Evolutionary conservation across 2,329 filamentous ascomycete species (phyloP), one percentile per base, ranked within the genome.

Genomic region (Ceratocystiopsis minuta): DNA sequence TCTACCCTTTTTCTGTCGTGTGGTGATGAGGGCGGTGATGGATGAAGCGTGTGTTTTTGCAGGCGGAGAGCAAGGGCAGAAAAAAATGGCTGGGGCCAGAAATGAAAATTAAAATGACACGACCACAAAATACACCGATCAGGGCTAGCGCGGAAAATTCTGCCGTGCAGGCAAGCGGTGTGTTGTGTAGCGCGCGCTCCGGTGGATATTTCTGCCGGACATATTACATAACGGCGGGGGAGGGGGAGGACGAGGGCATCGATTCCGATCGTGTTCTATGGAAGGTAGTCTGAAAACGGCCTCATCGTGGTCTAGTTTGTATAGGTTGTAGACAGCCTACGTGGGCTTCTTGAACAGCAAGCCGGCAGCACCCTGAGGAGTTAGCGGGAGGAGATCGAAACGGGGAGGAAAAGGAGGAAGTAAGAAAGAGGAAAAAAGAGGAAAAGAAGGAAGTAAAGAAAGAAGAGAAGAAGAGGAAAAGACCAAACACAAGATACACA

Each of bases 1-100:
- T 28, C 24, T 28, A 28, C 24, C 39, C 39, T 36, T 24, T 38
- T 38, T 36, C 38, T 41, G 40, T 43, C 37, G 39, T 35, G 14
- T 38, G 44, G 41, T 16, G 39, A 39, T 40, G 39, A 36, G 45
- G 45, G 45, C 45, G 45, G 45, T 47, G 45, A 47, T 47, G 45
- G 38, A 16, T 35, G 45, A 43, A 42, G 38, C 16, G 35, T 39
- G 35, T 16, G n/a, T 33, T 39, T 44, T 44, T 44, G 38, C 28
- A 31, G 34, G 34, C n/a, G 39, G 34, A 34, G 15, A 40, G 15
- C 18, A 24, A 37, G 33, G 34, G 32, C 17, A 24, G 24, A 20
- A 36, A 31, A 43, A 39, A 32, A 37, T 17, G 15, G 24, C 40
- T 28, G 24, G 24, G 24, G 24, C 24, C 24, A 31, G 36, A 39